Conservation (phyloP, 441 rosid genomes). For the Bocquillonia castaneifolia region DNA sequence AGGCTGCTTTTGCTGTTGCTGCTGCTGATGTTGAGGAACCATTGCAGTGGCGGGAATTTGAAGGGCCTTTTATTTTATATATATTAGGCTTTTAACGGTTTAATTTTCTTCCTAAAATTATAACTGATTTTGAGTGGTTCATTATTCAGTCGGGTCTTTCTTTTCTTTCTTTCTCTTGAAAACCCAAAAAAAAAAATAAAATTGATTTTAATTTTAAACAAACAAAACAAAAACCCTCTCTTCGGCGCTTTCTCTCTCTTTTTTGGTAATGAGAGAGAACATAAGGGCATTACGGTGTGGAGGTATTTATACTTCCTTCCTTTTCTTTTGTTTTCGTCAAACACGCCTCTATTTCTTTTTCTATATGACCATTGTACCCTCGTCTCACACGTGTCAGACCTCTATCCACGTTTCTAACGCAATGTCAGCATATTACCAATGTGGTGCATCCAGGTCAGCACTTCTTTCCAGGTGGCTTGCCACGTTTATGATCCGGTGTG, state of each 20-base stretch:
- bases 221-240: slow-evolving; percentile 9
- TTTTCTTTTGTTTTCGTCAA: slow-evolving; percentile 9
- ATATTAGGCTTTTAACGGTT: slow-evolving; percentile 10
- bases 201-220: slow-evolving; percentile 11
- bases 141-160: neutral
- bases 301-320: neutral
- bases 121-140: too few species aligned
- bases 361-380: slow-evolving; percentile 15
- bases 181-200: too few species aligned
- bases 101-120: neutral
- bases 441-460: too few species aligned
- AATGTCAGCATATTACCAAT: too few species aligned
- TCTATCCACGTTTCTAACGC: too few species aligned
- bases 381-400: too few species aligned
- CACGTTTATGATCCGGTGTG: too few species aligned
- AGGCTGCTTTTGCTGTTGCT: slow-evolving; percentile 25
- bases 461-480: too few species aligned
- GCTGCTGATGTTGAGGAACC: slow-evolving; percentile 62
- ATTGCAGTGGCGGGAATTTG: slow-evolving; percentile 75
- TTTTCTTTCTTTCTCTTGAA: too few species aligned
- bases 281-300: neutral
- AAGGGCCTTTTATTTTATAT: slow-evolving; percentile 9
- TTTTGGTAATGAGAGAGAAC: neutral
- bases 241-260: slow-evolving; percentile 25
- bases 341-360: slow-evolving; percentile 1